A percentile compares a stretch with the other conserved stretches of the same genome.
phyloP scores from a whole-genome alignment of 768 basidiomycete species.

The Mycena crocata region DNA sequence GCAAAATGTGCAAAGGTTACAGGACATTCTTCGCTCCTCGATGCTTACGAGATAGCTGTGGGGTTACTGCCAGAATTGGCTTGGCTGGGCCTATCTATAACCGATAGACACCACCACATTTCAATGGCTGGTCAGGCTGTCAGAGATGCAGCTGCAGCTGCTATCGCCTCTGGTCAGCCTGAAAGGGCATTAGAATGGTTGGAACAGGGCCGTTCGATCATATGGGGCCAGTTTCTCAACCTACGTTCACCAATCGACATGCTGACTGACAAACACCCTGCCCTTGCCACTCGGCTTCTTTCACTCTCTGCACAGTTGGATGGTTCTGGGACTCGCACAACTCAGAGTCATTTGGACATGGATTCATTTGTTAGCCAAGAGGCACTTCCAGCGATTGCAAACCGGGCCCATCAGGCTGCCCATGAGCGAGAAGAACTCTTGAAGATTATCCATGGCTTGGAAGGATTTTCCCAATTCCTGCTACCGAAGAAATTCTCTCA shows the following conservation, averaged over 20 bases:
- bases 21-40: background rate
- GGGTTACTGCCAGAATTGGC: background rate
- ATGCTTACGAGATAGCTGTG: background rate
- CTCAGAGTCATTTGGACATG: too few relatives aligned
- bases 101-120: background rate
- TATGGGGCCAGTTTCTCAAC: background rate
- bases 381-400: too few relatives aligned
- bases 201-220: background rate
- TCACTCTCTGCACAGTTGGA: background rate
- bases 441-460: constrained; percentile 26
- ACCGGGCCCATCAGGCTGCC: background rate
- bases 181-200: background rate
- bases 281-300: background rate
- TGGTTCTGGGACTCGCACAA: background rate
- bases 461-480: constrained; percentile 32
- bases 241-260: background rate
- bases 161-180: background rate
- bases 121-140: background rate
- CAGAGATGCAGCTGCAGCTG: background rate
- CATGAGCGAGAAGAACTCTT: constrained; percentile 13
- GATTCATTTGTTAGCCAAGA: too few relatives aligned
- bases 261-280: background rate
- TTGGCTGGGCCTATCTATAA: background rate
- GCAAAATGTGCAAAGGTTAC: background rate
- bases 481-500: constrained; percentile 23